Evolutionary conservation across 164 flowering plant species (phyloP).

Genomic region (Pachysandra terminalis): DNA sequence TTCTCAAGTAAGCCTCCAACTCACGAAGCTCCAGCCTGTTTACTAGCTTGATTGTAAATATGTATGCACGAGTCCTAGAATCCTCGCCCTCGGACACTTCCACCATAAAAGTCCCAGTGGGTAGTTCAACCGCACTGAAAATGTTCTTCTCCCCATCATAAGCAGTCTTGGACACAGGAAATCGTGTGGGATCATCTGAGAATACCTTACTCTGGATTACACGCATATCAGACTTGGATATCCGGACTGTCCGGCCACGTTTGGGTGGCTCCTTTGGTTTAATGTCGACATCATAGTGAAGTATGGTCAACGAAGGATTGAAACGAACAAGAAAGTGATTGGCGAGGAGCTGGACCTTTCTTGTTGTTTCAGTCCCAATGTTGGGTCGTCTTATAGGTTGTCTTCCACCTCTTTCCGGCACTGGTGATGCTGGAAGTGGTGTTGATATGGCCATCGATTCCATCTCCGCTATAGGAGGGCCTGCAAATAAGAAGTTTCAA

Average conservation of each 20-base stretch:
- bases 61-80: slow-evolving; percentile 16
- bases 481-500: not conserved
- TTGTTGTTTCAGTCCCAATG: slow-evolving; percentile 29
- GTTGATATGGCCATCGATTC: not conserved
- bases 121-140: slow-evolving; percentile 51
- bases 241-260: slow-evolving; percentile 19
- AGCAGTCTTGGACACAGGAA: slow-evolving; percentile 36
- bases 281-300: slow-evolving; percentile 48
- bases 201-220: slow-evolving; percentile 34
- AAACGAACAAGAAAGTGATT: slow-evolving; percentile 49
- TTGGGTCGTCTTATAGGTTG: slow-evolving; percentile 47
- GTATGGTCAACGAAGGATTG: slow-evolving; percentile 21
- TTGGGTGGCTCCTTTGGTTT: slow-evolving; percentile 20
- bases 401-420: not conserved
- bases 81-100: slow-evolving; percentile 39
- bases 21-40: slow-evolving; percentile 33
- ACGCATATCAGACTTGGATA: slow-evolving; percentile 30
- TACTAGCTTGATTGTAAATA: slow-evolving; percentile 40
- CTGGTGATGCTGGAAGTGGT: not conserved
- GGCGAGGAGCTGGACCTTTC: slow-evolving; percentile 22
- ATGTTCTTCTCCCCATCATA: slow-evolving; percentile 70
- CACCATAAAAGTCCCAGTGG: slow-evolving; percentile 41
- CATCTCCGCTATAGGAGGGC: slow-evolving; percentile 2
- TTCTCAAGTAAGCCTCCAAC: slow-evolving; percentile 40
- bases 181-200: slow-evolving; percentile 15